Base-by-base conservation (phyloP, 1,139 yeast species). In the Candida dubliniensis region DNA sequence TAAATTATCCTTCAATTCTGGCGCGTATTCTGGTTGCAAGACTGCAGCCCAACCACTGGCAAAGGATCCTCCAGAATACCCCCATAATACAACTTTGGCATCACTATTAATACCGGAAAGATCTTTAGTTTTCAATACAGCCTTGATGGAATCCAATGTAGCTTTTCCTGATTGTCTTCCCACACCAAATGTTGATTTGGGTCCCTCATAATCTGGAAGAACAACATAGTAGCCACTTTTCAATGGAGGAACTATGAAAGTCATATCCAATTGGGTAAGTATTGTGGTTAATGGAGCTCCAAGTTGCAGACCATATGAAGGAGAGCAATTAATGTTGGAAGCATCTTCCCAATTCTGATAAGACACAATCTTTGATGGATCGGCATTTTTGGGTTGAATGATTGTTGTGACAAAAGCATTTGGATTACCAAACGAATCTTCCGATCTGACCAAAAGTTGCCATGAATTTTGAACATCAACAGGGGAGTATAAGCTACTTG, bases 21-120 rank as follows among this genome's bases (percentile, higher is more conserved):
- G 67, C 0, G 74, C 74, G 46, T 69, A 69, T 0, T 45, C 41
- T 4, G 70, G 70, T 43, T 63, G 69, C 30, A 64, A 47, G 2
- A 58, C 47, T 0, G 63, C 56, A 2, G 67, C 67, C 69, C 69
- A 64, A 1, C 60, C 58, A 5, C 64, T 41, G 2, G 67, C 63
- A 12, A 63, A 45, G 1, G 62, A 46, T 0, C 69, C 69, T 23
- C 70, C 70, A 7, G 66, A 60, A 45, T 61, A 64, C 0, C 70
- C 69, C 59, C 60, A 60, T 33, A 63, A 24, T 1, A 49, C 60
- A 4, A 56, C 51, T 27, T 52, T 42, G 0, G 69, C 66, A 15
- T 54, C 47, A 5, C 30, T 7, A 6, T 50, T 36, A 27, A 64
- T 46, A 4, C 65, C 64, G 9, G 69, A 61, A 8, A 47, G 23